These are phyloP conservation scores for Pseudogymnoascus sp. DNA, from an alignment of 2,329 filamentous ascomycete genomes.

Conservation along the genomic window DNA sequence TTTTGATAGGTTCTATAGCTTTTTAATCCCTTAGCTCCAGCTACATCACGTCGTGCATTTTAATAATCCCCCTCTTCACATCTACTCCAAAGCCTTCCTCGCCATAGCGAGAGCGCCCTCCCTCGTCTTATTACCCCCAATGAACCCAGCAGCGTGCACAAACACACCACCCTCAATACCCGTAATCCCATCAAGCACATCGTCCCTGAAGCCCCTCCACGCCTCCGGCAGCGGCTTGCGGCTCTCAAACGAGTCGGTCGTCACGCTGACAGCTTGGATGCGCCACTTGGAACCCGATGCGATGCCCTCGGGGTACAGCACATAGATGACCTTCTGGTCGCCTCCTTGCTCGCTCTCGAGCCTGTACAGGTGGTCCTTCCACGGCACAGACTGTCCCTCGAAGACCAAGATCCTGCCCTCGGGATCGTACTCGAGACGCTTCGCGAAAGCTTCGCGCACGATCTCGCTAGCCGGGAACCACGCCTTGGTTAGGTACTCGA, in stretches of 20 bases:
- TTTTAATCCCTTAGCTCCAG: background rate
- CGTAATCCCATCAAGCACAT: slow-evolving; percentile 66
- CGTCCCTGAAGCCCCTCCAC: slow-evolving; percentile 87
- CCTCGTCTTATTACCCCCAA: slow-evolving; percentile 87
- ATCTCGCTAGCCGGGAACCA: slow-evolving; percentile 85
- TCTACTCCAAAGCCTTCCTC: slow-evolving; percentile 55
- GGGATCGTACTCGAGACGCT: slow-evolving; percentile 59
- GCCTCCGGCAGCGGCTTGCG: slow-evolving; percentile 82
- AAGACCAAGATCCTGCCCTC: slow-evolving; percentile 77
- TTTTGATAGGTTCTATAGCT: background rate
- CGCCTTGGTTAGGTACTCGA: slow-evolving; percentile 64
- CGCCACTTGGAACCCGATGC: slow-evolving; percentile 77
- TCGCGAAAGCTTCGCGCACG: slow-evolving; percentile 67
- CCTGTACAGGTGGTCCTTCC: slow-evolving; percentile 92
- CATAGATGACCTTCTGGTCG: slow-evolving; percentile 64
- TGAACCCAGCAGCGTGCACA: slow-evolving; percentile 90
- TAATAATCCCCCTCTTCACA: background rate
- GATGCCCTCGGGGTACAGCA: slow-evolving; percentile 81
- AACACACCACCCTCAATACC: slow-evolving; percentile 74
- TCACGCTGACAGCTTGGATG: slow-evolving; percentile 81
- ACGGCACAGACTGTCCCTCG: slow-evolving; percentile 69
- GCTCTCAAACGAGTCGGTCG: slow-evolving; percentile 81
- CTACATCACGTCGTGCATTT: background rate
- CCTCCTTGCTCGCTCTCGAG: slow-evolving; percentile 58
- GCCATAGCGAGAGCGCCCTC: slow-evolving; percentile 86